Evolutionary conservation across 106 monocot genomes (phyloP), one percentile per base, ranked within the genome.

Genomic region (Dendrobium chrysotoxum): DNA sequence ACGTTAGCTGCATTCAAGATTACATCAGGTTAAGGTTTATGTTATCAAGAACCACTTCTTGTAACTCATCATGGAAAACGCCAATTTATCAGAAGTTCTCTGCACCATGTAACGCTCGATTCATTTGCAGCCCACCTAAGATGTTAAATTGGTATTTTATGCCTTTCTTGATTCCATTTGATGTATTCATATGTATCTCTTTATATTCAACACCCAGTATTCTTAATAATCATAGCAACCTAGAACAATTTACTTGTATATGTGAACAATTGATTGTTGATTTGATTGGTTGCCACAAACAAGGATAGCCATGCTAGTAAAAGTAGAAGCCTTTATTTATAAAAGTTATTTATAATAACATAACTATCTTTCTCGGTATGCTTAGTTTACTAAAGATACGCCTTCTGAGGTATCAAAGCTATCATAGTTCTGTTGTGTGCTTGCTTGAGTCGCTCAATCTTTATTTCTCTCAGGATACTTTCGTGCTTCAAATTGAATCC

Each of bases 401-500:
- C 70, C 21, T n/a, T 61, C 23, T 61, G 23, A 61, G 50, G 20
- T 61, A 61, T 70, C 15, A 30, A 35, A 31, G 70, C 70, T 35
- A 35, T 31, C 13, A 70, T 70, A 2, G 13, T 31, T 70, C 4
- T 70, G 35, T 30, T 70, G 15, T 70, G 25, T 31, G 16, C 31
- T 65, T 65, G 64, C 64, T 65, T 70, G 70, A 35, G 31, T 35
- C 35, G 4, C 15, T 74, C 7, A 80, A 75, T 53, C 80, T 47
- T 80, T 8, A 72, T 35, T 47, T 25, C 26, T 31, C 64, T 46
- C 89, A 98, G 98, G 95, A 95, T 98, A 83, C 92, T 98, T 82
- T 76, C 93, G 16, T 98, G 95, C 84, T 98, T 98, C 83, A 98
- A 98, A 77, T 85, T 98, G 79, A 98, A 98, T 82, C 98, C 98